Evolutionary conservation across 2,329 filamentous ascomycete genomes (phyloP).

Genomic region (Esteya vermicola): DNA sequence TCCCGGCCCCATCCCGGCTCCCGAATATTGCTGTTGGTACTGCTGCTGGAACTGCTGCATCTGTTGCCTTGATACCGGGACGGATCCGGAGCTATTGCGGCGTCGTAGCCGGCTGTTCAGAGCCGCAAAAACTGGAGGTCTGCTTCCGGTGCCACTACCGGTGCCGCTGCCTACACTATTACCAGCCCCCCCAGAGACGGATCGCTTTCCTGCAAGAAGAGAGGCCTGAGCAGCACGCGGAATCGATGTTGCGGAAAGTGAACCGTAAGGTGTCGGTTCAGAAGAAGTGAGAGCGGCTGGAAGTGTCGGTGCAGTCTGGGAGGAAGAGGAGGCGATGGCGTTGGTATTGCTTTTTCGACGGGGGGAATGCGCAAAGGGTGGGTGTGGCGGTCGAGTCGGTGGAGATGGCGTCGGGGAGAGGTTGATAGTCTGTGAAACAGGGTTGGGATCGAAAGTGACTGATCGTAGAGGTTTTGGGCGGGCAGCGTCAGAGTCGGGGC

Average conservation of each 20-base stretch:
- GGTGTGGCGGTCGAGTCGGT: constrained; percentile 17
- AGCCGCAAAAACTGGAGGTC: constrained; percentile 54
- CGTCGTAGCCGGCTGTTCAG: constrained; percentile 79
- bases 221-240: no score
- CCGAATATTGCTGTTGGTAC: no score
- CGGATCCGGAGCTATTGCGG: constrained; percentile 62
- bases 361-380: constrained; percentile 9
- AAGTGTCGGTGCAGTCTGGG: constrained; percentile 15
- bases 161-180: constrained; percentile 29
- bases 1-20: no score
- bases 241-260: constrained; percentile 1
- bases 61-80: not conserved
- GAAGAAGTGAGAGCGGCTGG: constrained; percentile 19
- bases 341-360: constrained; percentile 11
- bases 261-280: constrained; percentile 13
- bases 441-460: constrained; percentile 66
- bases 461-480: constrained; percentile 39
- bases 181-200: no score
- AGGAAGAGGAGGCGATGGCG: constrained; percentile 8
- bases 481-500: constrained; percentile 12
- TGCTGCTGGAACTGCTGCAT: constrained; percentile 1
- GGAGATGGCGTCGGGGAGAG: constrained; percentile 14
- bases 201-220: no score
- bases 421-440: constrained; percentile 47
- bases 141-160: constrained; percentile 15